Base-by-base conservation (phyloP, 495 filamentous ascomycete genomes). In the Penicillium steckii region DNA sequence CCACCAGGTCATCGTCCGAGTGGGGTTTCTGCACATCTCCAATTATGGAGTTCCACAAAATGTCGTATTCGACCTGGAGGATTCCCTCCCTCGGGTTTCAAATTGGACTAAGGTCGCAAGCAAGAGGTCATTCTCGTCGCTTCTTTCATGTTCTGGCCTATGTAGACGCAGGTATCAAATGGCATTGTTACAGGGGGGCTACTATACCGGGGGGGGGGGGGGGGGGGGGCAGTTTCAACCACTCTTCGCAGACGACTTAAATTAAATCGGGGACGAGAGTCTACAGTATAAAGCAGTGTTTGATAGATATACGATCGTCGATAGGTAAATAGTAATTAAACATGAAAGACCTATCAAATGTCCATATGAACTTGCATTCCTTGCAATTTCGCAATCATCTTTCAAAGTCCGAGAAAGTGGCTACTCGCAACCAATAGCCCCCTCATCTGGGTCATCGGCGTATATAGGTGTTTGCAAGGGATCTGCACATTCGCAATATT, bases 61-160 rank as follows among this genome's bases (percentile, higher is more conserved):
- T 2, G 64, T 53, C 15, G 70, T 80, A 32, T 41, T 64, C 2
- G 64, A 62, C 19, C 60, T 84, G 15, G 62, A 71, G 10, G 53
- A 62, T 21, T 59, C 53, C 1, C 61, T 81, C 3, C 77, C 78
- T 17, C 46, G 43, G 2, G 66, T 82, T 84, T 81, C 47, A 56
- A 66, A 8, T 60, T 80, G 1, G 50, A 67, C 0, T 42, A 52
- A 4, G 55, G 61, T 12, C 56, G 54, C 30, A 83, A 80, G 48
- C 61, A 64, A 2, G 52, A 60, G 2, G 56, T 80, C 9, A 72
- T 72, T 8, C 67, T 80, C 58, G 66, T 4, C 75, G 80, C 45
- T 79, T 73, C 18, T 77, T 76, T 4, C 78, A 81, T 53, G 82
- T 82, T 45, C 56, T 80, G 19, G 80, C 79, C 1, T 83, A 80